These are phyloP conservation scores for Erucastrum elatum DNA, from an alignment of 345 rosid genomes.

Conservation along the genomic window DNA sequence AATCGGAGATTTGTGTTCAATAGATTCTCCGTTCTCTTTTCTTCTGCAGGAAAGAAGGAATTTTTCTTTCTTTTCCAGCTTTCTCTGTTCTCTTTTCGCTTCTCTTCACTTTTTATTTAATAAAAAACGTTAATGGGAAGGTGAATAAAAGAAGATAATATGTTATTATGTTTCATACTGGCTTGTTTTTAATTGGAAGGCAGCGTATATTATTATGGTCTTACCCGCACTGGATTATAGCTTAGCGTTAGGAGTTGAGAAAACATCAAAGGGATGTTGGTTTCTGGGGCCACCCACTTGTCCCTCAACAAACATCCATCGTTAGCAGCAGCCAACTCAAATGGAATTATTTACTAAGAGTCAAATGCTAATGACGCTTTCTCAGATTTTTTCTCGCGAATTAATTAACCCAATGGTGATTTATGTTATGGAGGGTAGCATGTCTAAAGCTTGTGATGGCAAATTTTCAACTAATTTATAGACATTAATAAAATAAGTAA, in stretches of 20 bases:
- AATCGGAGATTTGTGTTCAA: conserved; percentile 6
- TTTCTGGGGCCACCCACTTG: conserved; percentile 24
- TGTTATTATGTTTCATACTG: not conserved
- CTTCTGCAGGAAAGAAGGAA: conserved; percentile 27
- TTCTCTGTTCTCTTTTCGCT: not conserved
- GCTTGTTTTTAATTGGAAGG: not conserved
- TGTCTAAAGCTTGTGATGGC: not conserved
- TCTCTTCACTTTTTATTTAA: not conserved
- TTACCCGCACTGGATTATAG: not conserved
- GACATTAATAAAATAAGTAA: not conserved
- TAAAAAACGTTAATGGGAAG: conserved; percentile 22
- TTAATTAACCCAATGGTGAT: not conserved
- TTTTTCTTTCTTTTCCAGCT: conserved; percentile 12
- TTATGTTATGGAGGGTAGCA: not conserved
- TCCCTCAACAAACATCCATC: conserved; percentile 2
- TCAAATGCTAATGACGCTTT: conserved; percentile 11
- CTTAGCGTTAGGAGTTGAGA: not conserved
- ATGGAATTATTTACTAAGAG: not conserved
- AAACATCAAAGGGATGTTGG: conserved; percentile 22
- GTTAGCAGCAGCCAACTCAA: conserved; percentile 9
- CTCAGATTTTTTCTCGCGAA: not conserved
- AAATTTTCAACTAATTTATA: not conserved
- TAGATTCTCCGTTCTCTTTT: not conserved
- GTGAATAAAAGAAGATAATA: not conserved
- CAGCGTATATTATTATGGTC: not conserved